Percentiles rank a stretch among this genome's conserved stretches.
Evolutionary conservation across 75 land plant species (phyloP).

Genomic region (Cupressus sempervirens): DNA sequence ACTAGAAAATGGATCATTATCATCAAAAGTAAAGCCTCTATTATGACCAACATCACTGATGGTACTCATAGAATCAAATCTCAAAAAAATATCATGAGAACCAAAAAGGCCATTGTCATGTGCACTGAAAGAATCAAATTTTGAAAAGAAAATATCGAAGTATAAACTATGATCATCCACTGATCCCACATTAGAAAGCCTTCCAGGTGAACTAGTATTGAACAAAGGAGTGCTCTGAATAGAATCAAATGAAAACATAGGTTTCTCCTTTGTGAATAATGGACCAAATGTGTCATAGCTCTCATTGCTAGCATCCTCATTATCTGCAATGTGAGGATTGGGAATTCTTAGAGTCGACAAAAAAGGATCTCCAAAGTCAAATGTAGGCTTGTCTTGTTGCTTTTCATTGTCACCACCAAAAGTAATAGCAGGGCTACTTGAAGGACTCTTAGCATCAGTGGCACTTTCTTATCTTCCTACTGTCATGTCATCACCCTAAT

Average conservation of each 20-base stretch:
- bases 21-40: slow-evolving; percentile 65
- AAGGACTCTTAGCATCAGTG: too few species aligned
- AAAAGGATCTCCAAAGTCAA: slow-evolving; percentile 17
- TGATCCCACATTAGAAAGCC: too few species aligned
- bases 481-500: too few species aligned
- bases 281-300: too few species aligned
- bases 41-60: slow-evolving; percentile 38
- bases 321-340: slow-evolving; percentile 1
- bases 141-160: slow-evolving; percentile 36
- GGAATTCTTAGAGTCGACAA: slow-evolving; percentile 18
- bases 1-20: slow-evolving; percentile 71
- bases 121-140: slow-evolving; percentile 77
- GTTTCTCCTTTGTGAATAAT: too few species aligned
- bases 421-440: slow-evolving; percentile 14
- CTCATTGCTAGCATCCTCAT: slow-evolving; percentile 9
- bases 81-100: slow-evolving; percentile 25
- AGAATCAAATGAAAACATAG: too few species aligned
- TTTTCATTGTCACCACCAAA: slow-evolving; percentile 11
- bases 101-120: slow-evolving; percentile 28
- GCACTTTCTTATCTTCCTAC: too few species aligned
- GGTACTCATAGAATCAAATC: slow-evolving; percentile 63
- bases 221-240: too few species aligned
- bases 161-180: too few species aligned
- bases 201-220: too few species aligned
- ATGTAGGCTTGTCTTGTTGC: neutral